Base-by-base conservation (phyloP, 2,329 filamentous ascomycete species). In the Ambrosiella beaveri region DNA sequence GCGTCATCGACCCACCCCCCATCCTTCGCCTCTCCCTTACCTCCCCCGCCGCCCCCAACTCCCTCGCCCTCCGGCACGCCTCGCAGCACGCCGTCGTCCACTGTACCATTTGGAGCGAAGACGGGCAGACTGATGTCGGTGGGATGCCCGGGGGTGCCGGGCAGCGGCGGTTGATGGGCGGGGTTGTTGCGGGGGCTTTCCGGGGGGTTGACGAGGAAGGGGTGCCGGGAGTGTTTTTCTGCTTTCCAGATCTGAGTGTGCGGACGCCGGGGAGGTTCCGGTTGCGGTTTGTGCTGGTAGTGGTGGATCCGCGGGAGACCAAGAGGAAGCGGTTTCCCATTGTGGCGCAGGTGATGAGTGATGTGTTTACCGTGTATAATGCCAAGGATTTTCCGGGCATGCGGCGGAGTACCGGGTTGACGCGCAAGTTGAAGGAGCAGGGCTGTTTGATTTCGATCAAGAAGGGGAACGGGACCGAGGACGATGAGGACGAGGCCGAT, bases 371-470 rank as follows among this genome's bases (percentile, higher is more conserved):
- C 11, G 86, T 90, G 7, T 90, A 85, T 68, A 89, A 84, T 49
- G 87, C 87, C 49, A 93, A 91, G 67, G 86, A 91, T 66, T 93
- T 93, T 61, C 85, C 86, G 0, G 87, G 87, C 5, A 93, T 93
- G 86, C 76, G 82, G 59, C 82, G 85, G 1, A 89, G 85, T 67
- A 89, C 85, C 35, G 74, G 77, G 15, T 70, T 93, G 41, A 87
- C 87, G 1, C 86, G 86, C 67, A 75, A 78, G 38, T 71, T 93
- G 59, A 87, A 88, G 68, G 76, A 85, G 64, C 87, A 91, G 69
- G 87, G 87, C 3, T 87, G 87, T 65, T 81, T 88, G 54, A 89
- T 93, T 61, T 86, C 86, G 40, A 86, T 91, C 62, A 91, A 91
- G 71, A 93, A 91, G 67, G 87, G 87, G 12, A 89, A 87, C 63